Percentiles rank a stretch among this genome's conserved stretches.
Conservation (phyloP, 1,139 yeast species). For the Magnusiomyces suaveolens region DNA sequence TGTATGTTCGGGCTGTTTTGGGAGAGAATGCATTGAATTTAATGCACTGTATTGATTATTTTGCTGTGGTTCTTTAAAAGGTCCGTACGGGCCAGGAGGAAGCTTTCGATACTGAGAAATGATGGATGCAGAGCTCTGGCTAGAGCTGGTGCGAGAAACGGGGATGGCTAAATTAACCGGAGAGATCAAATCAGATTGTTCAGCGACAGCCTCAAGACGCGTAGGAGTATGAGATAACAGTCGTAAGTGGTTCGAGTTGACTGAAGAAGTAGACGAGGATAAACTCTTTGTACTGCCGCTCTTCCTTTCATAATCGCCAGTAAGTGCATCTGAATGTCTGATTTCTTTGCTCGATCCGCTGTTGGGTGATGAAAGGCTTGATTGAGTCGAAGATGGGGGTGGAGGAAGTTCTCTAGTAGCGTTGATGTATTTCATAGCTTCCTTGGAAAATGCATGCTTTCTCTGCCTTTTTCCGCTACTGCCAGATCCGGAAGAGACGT, state of each 20-base stretch:
- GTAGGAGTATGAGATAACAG: not conserved
- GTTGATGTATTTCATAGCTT: constrained; percentile 1
- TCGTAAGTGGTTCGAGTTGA: not conserved
- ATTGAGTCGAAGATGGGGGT: not conserved
- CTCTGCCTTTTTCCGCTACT: not conserved
- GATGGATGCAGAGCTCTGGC: not conserved
- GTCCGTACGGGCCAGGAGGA: not conserved
- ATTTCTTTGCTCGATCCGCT: not conserved
- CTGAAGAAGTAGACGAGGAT: not conserved
- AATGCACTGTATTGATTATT: not conserved
- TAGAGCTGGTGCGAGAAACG: not conserved
- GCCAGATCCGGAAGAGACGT: not conserved
- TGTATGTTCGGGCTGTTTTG: not conserved
- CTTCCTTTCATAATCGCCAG: not conserved
- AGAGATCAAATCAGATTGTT: not conserved
- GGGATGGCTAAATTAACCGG: not conserved
- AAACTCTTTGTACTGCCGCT: not conserved
- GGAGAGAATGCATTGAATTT: not conserved
- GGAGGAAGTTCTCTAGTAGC: constrained; percentile 4
- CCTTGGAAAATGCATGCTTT: constrained; percentile 1
- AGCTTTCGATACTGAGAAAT: not conserved
- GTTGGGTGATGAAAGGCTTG: not conserved
- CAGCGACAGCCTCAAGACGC: not conserved
- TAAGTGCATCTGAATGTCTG: not conserved
- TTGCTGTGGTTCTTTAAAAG: not conserved